Conservation (phyloP, 352 stramenopile species). For the Phytophthora cryptogea region DNA sequence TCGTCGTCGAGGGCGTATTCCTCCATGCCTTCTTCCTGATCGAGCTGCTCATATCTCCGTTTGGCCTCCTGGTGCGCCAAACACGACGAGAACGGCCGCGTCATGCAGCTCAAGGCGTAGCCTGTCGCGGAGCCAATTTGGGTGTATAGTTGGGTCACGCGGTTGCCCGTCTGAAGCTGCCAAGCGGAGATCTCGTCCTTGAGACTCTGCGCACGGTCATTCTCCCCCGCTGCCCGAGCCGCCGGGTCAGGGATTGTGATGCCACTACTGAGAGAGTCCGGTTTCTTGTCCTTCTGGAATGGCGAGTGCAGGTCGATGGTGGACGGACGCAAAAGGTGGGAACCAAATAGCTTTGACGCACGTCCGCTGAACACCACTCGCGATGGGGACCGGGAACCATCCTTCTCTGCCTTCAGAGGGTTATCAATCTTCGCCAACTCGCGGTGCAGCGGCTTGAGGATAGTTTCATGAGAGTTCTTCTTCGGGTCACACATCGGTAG, state of each 20-base stretch:
- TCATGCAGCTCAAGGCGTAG: slow-evolving; percentile 38
- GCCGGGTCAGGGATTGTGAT: slow-evolving; percentile 31
- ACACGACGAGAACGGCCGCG: slow-evolving; percentile 42
- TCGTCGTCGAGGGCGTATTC: slow-evolving; percentile 42
- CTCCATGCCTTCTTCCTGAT: slow-evolving; percentile 47
- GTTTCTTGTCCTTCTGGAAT: slow-evolving; percentile 19
- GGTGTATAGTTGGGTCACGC: slow-evolving; percentile 34
- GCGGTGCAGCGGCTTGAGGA: slow-evolving; percentile 49
- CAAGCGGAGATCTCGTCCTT: slow-evolving; percentile 54
- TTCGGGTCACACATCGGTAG: slow-evolving; percentile 49
- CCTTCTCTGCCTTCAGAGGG: slow-evolving; percentile 33
- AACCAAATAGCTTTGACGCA: slow-evolving; percentile 77
- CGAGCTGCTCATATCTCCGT: slow-evolving; percentile 35
- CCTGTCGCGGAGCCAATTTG: slow-evolving; percentile 31
- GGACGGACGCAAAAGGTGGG: slow-evolving; percentile 61
- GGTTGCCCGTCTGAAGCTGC: slow-evolving; percentile 39
- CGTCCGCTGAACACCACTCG: slow-evolving; percentile 72
- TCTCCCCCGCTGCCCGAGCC: slow-evolving; percentile 32
- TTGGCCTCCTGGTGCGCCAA: slow-evolving; percentile 33
- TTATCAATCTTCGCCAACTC: slow-evolving; percentile 49
- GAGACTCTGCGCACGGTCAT: slow-evolving; percentile 36
- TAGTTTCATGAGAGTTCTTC: slow-evolving; percentile 31
- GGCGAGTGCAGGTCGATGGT: slow-evolving; percentile 51
- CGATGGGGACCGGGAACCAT: slow-evolving; percentile 30
- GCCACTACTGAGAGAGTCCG: slow-evolving; percentile 17